phyloP scores from a whole-genome alignment of 768 basidiomycete genomes.

The Boletus rex-veris region DNA sequence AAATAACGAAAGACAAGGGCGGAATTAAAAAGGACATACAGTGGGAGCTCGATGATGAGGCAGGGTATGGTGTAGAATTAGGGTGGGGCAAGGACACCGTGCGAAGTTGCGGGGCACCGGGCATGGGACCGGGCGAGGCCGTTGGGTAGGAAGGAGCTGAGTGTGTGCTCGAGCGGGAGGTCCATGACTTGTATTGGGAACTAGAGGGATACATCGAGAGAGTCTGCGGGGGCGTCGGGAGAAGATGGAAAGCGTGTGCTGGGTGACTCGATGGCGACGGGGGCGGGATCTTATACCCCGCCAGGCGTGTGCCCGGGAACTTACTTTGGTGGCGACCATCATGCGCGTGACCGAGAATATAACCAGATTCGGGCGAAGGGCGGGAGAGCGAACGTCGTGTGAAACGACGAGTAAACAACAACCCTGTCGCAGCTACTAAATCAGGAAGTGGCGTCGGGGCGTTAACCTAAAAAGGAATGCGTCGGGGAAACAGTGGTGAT shows the following conservation, averaged over 20 bases:
- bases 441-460: slow-evolving; percentile 20
- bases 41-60: slow-evolving; percentile 12
- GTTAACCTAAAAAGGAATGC: slow-evolving; percentile 11
- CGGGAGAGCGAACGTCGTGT: slow-evolving; percentile 28
- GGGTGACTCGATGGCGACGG: slow-evolving; percentile 18
- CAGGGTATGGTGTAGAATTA: slow-evolving; percentile 21
- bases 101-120: slow-evolving; percentile 23
- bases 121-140: slow-evolving; percentile 20
- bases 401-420: slow-evolving; percentile 13
- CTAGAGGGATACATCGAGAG: slow-evolving; percentile 22
- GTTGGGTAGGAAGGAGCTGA: slow-evolving; percentile 10
- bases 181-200: slow-evolving; percentile 24
- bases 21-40: slow-evolving; percentile 11
- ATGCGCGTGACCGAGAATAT: slow-evolving; percentile 14
- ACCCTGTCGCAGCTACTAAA: slow-evolving; percentile 19
- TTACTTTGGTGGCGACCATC: slow-evolving; percentile 9
- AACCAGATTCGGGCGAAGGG: slow-evolving; percentile 11
- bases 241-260: slow-evolving; percentile 8
- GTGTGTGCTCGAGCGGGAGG: slow-evolving; percentile 7
- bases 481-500: slow-evolving; percentile 23
- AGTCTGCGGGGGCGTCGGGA: neutral
- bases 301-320: slow-evolving; percentile 16
- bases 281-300: slow-evolving; percentile 28
- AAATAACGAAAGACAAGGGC: neutral
- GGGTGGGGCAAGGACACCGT: slow-evolving; percentile 32